Conservation (phyloP, 306 rosid genomes). For the Malus asiatica region DNA sequence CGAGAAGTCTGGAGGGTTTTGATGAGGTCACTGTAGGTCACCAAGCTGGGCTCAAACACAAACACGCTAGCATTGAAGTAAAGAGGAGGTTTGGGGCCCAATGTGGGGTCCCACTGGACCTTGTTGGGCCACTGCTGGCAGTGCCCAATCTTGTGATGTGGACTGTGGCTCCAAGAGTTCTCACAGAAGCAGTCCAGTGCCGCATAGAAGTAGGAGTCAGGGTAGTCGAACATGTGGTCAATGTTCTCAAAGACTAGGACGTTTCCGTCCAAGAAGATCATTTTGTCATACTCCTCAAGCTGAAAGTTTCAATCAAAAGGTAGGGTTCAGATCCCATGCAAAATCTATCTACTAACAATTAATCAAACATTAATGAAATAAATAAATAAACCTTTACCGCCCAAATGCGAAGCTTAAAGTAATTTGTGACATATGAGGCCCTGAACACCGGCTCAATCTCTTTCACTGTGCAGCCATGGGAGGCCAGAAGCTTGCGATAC, state of each 20-base stretch:
- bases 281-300: conserved; percentile 74
- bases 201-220: conserved; percentile 50
- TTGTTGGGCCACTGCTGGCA: conserved; percentile 72
- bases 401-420: conserved; percentile 85
- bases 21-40: conserved; percentile 47
- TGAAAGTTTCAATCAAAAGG: background rate
- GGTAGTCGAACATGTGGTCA: conserved; percentile 62
- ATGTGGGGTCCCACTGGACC: conserved; percentile 47
- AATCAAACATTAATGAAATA: background rate
- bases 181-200: conserved; percentile 90
- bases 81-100: conserved; percentile 62
- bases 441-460: conserved; percentile 60
- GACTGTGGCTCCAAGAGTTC: conserved; percentile 51
- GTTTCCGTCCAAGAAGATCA: conserved; percentile 76
- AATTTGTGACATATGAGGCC: conserved; percentile 84
- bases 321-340: too few species aligned
- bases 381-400: conserved; percentile 38
- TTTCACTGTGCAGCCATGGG: conserved; percentile 44
- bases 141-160: conserved; percentile 53
- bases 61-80: conserved; percentile 90
- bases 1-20: conserved; percentile 22
- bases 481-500: too few species aligned
- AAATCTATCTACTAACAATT: too few species aligned
- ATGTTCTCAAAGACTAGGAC: conserved; percentile 62
- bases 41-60: conserved; percentile 47